Conservation (phyloP, 1,139 yeast species). For the Petasospora fabianii region DNA sequence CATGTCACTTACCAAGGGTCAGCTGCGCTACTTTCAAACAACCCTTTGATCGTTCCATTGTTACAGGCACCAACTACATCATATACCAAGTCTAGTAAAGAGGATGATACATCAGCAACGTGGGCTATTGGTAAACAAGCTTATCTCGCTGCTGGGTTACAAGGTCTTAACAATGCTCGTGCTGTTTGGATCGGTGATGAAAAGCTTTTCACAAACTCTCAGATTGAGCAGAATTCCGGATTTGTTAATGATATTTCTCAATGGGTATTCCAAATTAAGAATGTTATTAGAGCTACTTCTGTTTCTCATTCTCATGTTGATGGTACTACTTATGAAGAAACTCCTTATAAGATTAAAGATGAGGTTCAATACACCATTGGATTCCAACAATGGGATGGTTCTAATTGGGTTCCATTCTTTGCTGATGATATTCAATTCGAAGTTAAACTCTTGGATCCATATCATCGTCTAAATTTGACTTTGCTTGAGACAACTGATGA, state of each 20-base stretch:
- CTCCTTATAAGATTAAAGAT: conserved; percentile 69
- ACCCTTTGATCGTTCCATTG: conserved; percentile 67
- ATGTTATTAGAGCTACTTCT: conserved; percentile 55
- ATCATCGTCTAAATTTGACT: conserved; percentile 67
- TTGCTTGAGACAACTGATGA: conserved; percentile 30
- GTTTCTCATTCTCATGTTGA: conserved; percentile 46
- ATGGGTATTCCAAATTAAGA: conserved; percentile 76
- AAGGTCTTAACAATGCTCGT: conserved; percentile 77
- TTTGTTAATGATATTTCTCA: conserved; percentile 45
- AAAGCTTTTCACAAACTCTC: conserved; percentile 28
- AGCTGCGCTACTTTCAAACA: conserved; percentile 54
- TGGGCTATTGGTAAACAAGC: conserved; percentile 90
- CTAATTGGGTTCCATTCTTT: conserved; percentile 65
- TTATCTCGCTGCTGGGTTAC: conserved; percentile 73
- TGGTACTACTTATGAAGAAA: conserved; percentile 42
- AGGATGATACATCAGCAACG: conserved; percentile 37
- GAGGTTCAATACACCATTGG: conserved; percentile 54
- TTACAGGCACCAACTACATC: conserved; percentile 68
- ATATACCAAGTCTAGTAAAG: conserved; percentile 40
- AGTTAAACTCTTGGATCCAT: conserved; percentile 91
- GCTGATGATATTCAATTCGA: conserved; percentile 70
- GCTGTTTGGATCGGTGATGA: conserved; percentile 74
- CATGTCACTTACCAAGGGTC: conserved; percentile 40
- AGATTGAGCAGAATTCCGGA: conserved; percentile 30
- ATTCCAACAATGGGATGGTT: conserved; percentile 48